Evolutionary conservation across 768 basidiomycete genomes (phyloP).

Genomic region (Leccinum fibrillosum): DNA sequence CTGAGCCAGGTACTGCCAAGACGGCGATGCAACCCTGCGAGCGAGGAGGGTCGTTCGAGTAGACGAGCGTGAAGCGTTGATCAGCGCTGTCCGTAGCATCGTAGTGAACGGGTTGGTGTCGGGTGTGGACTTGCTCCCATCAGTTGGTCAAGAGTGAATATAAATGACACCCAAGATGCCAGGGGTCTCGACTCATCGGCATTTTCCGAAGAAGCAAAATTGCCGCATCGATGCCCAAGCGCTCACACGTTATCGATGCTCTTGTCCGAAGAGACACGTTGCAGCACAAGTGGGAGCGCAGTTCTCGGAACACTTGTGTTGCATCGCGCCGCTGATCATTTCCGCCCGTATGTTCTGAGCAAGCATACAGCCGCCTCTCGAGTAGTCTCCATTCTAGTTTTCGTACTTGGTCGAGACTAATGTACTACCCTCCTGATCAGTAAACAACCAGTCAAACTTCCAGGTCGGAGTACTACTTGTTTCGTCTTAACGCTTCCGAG

Average conservation of each 20-base stretch:
- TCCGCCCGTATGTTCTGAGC: background rate
- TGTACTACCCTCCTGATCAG: no score
- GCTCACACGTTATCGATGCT: background rate
- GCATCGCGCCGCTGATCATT: conserved; percentile 9
- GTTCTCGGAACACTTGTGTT: conserved; percentile 42
- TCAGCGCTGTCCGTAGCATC: conserved; percentile 25
- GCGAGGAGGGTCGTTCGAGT: conserved; percentile 9
- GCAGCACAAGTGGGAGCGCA: conserved; percentile 41
- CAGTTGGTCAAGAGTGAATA: background rate
- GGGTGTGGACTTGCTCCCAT: background rate
- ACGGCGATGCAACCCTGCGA: conserved; percentile 5
- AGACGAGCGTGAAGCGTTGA: conserved; percentile 12
- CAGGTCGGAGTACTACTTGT: background rate
- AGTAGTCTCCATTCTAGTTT: background rate
- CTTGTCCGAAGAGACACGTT: conserved; percentile 8
- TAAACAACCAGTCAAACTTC: background rate
- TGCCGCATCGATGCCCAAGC: background rate
- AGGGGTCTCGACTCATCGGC: background rate
- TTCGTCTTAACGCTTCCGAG: background rate
- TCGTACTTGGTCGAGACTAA: background rate
- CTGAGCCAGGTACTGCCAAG: conserved; percentile 23
- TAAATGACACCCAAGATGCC: background rate
- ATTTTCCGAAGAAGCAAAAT: background rate
- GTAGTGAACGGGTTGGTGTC: background rate
- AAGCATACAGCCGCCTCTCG: background rate